A percentile compares a stretch with the other conserved stretches of the same genome.
phyloP scores from a whole-genome alignment of 179 eudicot species.

The Amaranthus tricolor region DNA sequence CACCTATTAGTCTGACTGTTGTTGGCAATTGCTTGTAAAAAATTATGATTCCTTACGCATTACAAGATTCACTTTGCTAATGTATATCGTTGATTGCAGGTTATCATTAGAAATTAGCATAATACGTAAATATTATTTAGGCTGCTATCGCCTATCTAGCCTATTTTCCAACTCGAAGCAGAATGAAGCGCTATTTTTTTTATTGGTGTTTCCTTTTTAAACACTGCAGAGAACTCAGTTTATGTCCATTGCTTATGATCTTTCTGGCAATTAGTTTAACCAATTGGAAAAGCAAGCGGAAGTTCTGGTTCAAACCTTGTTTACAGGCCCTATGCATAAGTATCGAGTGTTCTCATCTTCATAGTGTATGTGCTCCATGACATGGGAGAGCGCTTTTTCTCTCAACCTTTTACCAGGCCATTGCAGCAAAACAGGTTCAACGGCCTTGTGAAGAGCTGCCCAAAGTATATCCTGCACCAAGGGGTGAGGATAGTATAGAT shows the following conservation, averaged over 20 bases:
- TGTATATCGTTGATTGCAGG: background rate
- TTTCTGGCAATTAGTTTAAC: background rate
- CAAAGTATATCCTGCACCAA: slow-evolving; percentile 56
- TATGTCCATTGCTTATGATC: background rate
- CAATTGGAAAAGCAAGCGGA: background rate
- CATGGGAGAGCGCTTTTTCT: slow-evolving; percentile 52
- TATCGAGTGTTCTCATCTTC: slow-evolving; percentile 75
- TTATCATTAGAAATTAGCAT: background rate
- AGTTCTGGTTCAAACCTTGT: slow-evolving; percentile 35
- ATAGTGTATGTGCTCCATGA: slow-evolving; percentile 68
- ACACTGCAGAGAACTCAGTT: background rate
- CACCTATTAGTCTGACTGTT: background rate
- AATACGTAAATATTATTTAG: background rate
- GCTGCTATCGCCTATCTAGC: background rate
- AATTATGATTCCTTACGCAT: background rate
- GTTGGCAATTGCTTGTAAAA: background rate
- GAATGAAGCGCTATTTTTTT: background rate
- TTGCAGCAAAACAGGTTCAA: slow-evolving; percentile 53
- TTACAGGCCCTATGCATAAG: slow-evolving; percentile 63
- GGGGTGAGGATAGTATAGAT: slow-evolving; percentile 68
- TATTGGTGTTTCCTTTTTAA: background rate
- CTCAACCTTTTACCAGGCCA: slow-evolving; percentile 62
- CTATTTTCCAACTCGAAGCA: background rate
- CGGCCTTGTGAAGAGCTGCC: slow-evolving; percentile 50
- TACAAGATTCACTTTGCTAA: background rate